Evolutionary conservation across 192 early-diverging fungal genomes (phyloP), one percentile per base, ranked within the genome.

Genomic region (Podila clonocystis): DNA sequence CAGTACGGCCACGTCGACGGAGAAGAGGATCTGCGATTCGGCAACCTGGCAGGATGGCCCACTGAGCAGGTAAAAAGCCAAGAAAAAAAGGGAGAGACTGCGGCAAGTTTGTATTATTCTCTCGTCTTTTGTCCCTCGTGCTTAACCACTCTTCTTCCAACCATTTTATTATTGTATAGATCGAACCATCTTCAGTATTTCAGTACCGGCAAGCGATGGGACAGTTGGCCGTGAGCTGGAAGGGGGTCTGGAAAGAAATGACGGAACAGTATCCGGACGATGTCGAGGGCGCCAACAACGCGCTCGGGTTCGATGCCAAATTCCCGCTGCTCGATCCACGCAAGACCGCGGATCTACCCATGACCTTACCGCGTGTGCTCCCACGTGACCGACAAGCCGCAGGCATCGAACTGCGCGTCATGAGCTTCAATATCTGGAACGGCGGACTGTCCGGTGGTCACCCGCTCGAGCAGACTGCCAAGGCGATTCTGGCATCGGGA

Each of bases 371-470:
- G 22, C 49, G 71, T 1, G 61, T 73, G 4, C 59, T 80, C 34
- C 77, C 77, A 29, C 70, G 77, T 12, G 71, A 80, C 9, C 77
- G 77, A 29, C 70, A 36, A 29, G 77, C 77, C 20, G 71, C 70
- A 1, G 77, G 77, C 1, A 68, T 80, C 28, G 77, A 80, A n/a
- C 36, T 85, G 20, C 52, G 61, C 29, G 67, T 85, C 65, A 85
- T 85, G 83, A 75, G 55, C 45, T 85, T 77, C 45, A 85, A 85
- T 65, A 73, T 85, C 52, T 85, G 79, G 78, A 75, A 78, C 24
- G 83, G 83, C 30, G 72, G 80, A 15, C 12, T 74, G 15, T 67
- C 75, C 2, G 26, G 69, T 13, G 70, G 69, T 9, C 31, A 36
- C 0, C 68, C 73, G 2, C 30, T 85, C 19, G 61, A 82, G 20